Conservation (phyloP, 768 basidiomycete species). For the Termitomyces sp. region DNA sequence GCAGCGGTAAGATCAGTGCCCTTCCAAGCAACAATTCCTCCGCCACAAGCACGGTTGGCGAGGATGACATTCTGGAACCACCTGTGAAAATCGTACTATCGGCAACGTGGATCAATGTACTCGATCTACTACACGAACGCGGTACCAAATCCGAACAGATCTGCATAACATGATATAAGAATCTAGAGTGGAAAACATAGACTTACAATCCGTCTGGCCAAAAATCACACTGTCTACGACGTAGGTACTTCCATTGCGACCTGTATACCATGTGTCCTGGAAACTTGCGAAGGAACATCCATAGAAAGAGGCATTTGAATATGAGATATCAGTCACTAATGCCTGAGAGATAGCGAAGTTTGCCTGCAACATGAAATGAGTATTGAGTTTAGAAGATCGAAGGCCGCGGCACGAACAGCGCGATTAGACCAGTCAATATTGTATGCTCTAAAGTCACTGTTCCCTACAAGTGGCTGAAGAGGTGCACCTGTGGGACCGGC, state of each 20-base stretch:
- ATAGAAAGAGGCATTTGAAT: slow-evolving; percentile 66
- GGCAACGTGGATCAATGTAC: neutral
- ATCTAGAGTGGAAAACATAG: neutral
- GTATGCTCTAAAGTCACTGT: slow-evolving; percentile 54
- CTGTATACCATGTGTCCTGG: slow-evolving; percentile 66
- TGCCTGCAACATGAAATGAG: slow-evolving; percentile 25
- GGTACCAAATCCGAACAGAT: slow-evolving; percentile 57
- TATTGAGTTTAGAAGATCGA: neutral
- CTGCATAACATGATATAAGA: slow-evolving; percentile 20
- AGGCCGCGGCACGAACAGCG: slow-evolving; percentile 38
- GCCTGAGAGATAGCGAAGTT: slow-evolving; percentile 59
- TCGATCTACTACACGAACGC: slow-evolving; percentile 30
- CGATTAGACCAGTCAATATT: slow-evolving; percentile 65
- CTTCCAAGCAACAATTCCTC: slow-evolving; percentile 62
- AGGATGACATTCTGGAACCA: slow-evolving; percentile 58
- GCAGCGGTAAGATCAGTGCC: slow-evolving; percentile 50
- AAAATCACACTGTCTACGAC: slow-evolving; percentile 57
- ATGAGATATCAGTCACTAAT: slow-evolving; percentile 55
- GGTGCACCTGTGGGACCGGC: slow-evolving; percentile 56
- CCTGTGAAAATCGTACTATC: slow-evolving; percentile 19
- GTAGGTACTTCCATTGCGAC: slow-evolving; percentile 52
- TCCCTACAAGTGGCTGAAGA: slow-evolving; percentile 45
- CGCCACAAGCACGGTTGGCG: slow-evolving; percentile 60
- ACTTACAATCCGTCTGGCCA: slow-evolving; percentile 60
- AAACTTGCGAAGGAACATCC: slow-evolving; percentile 56